Percentiles rank a stretch among this genome's conserved stretches.
Evolutionary conservation across 106 monocot genomes (phyloP).

Genomic region (Alisma plantagoaquatica): DNA sequence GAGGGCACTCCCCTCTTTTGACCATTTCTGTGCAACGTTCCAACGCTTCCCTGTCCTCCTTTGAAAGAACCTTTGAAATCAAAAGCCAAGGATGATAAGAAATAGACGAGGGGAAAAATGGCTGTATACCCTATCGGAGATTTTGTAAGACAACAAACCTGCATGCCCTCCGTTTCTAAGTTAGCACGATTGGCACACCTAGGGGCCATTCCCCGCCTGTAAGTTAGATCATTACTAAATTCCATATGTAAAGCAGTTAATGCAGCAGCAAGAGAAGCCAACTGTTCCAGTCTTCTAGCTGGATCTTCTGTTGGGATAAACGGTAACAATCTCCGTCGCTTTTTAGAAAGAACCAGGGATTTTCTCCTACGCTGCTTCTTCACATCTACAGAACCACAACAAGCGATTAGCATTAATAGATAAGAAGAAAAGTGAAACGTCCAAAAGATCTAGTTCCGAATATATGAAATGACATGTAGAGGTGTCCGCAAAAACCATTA

Average conservation of each 20-base stretch:
- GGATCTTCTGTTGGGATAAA: slow-evolving; percentile 51
- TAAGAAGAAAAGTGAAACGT: no score
- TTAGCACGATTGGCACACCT: slow-evolving; percentile 47
- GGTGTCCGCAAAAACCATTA: no score
- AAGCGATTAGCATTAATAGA: no score
- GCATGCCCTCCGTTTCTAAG: slow-evolving; percentile 84
- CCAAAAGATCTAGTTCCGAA: no score
- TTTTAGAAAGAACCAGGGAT: slow-evolving; percentile 51
- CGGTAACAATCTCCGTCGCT: slow-evolving; percentile 62
- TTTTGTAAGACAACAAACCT: slow-evolving; percentile 40
- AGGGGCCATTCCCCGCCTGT: slow-evolving; percentile 60
- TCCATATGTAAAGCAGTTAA: slow-evolving; percentile 56
- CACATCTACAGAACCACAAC: slow-evolving; percentile 16
- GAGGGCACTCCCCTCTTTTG: slow-evolving; percentile 85
- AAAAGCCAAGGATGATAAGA: not conserved
- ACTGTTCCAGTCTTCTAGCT: slow-evolving; percentile 51
- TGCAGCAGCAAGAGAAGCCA: slow-evolving; percentile 83
- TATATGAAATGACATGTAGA: no score
- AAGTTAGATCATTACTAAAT: slow-evolving; percentile 78
- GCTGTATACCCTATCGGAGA: not conserved
- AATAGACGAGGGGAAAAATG: not conserved
- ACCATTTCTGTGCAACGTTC: slow-evolving; percentile 69
- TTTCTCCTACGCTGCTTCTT: slow-evolving; percentile 56
- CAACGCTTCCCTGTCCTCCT: slow-evolving; percentile 67
- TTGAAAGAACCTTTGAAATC: slow-evolving; percentile 48